These are phyloP conservation scores for Pseudohalonectria lignicola DNA, from an alignment of 2,329 filamentous ascomycete genomes.

Conservation along the genomic window DNA sequence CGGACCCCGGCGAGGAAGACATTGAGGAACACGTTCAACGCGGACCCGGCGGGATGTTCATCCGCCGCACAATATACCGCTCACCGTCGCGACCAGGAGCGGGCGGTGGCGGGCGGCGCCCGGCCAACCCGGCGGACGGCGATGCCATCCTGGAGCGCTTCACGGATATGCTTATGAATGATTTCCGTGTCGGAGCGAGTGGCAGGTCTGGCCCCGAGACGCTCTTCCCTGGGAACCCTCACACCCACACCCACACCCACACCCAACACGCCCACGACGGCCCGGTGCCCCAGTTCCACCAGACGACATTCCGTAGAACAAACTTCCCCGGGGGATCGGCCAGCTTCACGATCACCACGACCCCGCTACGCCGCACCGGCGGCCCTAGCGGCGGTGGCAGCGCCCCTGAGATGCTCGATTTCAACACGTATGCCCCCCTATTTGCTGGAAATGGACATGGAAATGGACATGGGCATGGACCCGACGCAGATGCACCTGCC, in stretches of 20 bases:
- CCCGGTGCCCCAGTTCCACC: conserved; percentile 15
- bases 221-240: conserved; percentile 3
- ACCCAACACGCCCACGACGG: conserved; percentile 2
- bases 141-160: conserved; percentile 30
- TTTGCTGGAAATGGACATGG: too few species aligned
- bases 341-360: conserved; percentile 36
- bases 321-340: conserved; percentile 26
- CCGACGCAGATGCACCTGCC: too few species aligned
- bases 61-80: conserved; percentile 21
- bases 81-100: conserved; percentile 2
- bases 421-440: conserved; percentile 34
- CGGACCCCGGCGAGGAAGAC: conserved; percentile 48
- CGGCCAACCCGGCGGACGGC: conserved; percentile 14
- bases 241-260: not conserved
- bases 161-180: conserved; percentile 28
- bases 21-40: conserved; percentile 38
- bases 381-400: too few species aligned
- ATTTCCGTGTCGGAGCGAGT: conserved; percentile 16
- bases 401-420: conserved; percentile 14
- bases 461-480: too few species aligned
- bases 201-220: conserved; percentile 6
- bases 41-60: conserved; percentile 28
- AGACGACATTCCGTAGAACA: conserved; percentile 24
- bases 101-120: not conserved
- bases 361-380: conserved; percentile 16